Conservation (phyloP, 805 yeast species). For the Starmera amethionina region DNA sequence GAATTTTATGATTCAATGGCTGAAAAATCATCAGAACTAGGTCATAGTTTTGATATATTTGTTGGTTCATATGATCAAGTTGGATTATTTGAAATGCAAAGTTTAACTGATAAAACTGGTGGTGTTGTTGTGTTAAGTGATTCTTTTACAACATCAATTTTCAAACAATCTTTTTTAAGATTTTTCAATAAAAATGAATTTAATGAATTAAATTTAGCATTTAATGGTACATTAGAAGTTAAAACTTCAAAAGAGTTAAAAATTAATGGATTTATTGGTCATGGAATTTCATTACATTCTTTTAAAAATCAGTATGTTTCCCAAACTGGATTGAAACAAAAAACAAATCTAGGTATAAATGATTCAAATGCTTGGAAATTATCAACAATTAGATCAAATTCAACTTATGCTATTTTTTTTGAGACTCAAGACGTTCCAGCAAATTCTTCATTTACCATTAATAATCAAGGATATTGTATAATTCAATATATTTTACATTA, state of each 20-base stretch:
- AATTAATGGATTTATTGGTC: conserved; percentile 53
- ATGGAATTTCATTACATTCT: conserved; percentile 37
- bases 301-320: conserved; percentile 16
- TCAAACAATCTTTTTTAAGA: conserved; percentile 40
- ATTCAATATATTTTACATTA: conserved; percentile 52
- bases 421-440: conserved; percentile 28
- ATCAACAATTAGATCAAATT: conserved; percentile 44
- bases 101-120: conserved; percentile 46
- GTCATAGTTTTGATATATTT: conserved; percentile 47
- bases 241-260: conserved; percentile 40
- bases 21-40: conserved; percentile 33
- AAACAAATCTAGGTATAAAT: conserved; percentile 31
- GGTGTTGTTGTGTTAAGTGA: conserved; percentile 56
- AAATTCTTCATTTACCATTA: conserved; percentile 3
- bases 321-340: conserved; percentile 2
- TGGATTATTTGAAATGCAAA: conserved; percentile 59
- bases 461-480: conserved; percentile 19
- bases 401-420: conserved; percentile 48
- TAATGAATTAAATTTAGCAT: conserved; percentile 1
- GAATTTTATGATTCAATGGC: conserved; percentile 43
- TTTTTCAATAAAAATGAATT: not conserved
- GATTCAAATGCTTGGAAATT: conserved; percentile 52
- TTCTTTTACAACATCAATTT: conserved; percentile 57
- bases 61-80: conserved; percentile 64
- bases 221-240: conserved; percentile 51